Conservation (phyloP, 805 yeast species). For the Monosporozyma aerobia region DNA sequence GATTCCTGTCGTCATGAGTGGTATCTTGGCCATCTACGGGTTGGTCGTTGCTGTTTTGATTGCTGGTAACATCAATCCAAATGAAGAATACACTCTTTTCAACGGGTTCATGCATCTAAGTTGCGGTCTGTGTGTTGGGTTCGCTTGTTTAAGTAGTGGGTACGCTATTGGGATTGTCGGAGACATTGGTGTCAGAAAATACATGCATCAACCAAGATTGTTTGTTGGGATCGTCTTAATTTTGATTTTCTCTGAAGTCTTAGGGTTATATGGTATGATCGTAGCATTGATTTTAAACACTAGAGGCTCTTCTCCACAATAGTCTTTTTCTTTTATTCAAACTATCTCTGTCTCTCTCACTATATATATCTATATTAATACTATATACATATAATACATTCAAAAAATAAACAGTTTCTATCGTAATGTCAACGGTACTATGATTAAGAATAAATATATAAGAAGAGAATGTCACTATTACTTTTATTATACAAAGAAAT, state of each 20-base stretch:
- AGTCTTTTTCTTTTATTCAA: too few relatives aligned
- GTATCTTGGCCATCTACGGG: conserved; percentile 95
- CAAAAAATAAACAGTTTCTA: too few relatives aligned
- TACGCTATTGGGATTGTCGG: conserved; percentile 94
- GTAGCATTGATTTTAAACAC: conserved; percentile 89
- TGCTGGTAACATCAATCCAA: conserved; percentile 81
- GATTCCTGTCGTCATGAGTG: conserved; percentile 97
- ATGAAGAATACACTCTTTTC: conserved; percentile 71
- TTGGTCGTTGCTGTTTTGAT: conserved; percentile 92
- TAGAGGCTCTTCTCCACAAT: conserved; percentile 46
- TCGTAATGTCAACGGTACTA: too few relatives aligned
- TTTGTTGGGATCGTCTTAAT: conserved; percentile 87
- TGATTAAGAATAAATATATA: neutral
- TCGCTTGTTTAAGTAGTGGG: conserved; percentile 93
- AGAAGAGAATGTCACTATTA: neutral
- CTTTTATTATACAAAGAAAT: neutral
- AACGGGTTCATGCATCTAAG: conserved; percentile 98
- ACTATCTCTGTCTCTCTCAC: neutral
- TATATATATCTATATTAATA: neutral
- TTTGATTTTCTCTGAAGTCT: conserved; percentile 83
- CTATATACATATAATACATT: neutral
- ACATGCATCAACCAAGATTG: conserved; percentile 78
- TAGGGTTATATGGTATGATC: conserved; percentile 90
- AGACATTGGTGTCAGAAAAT: conserved; percentile 84
- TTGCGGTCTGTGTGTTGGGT: conserved; percentile 93